Evolutionary conservation across 164 flowering plant species (phyloP), one percentile per base, ranked within the genome.

Genomic region (Vitis amurensis): DNA sequence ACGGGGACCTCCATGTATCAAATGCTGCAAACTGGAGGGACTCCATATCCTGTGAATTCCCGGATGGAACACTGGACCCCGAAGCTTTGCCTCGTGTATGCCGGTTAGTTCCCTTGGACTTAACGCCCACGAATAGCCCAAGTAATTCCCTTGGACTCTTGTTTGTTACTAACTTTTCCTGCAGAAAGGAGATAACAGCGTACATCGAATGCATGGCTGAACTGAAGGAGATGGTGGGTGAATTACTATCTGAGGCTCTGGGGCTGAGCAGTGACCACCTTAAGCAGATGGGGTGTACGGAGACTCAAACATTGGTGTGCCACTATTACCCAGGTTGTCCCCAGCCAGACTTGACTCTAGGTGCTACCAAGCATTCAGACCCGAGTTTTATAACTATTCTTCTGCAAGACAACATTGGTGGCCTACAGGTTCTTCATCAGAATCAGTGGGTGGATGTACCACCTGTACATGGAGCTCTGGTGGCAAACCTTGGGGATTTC

Each of bases 11-110:
- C 9, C 60, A 65, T 15, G 53, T 64, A 0, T 58, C 77, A n/a
- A 76, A 74, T 29, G 48, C 75, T 6, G 84, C 82, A n/a, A 68
- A 71, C 48, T 83, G 86, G 75, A 77, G 80, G 61, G 79, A 76
- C 65, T 48, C 79, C 1, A 9, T 76, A 7, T 37, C 67, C 11
- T 77, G 69, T 52, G 61, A 70, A 11, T 77, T 74, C 69, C 48
- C 11, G 1, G 78, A 74, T 11, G 77, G 78, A 10, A 11, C 70
- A 2, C 67, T 72, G 2, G 69, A 79, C 49, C 55, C 66, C 12
- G 69, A 72, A 29, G 61, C 56, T 2, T 55, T 74, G n/a, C 72
- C 77, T 9, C 52, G 2, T 6, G 55, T 55, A 11, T 74, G 78
- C 73, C 61, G 78, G 74, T 70, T 37, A 37, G 44, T 6, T 37